Base-by-base conservation (phyloP, 192 early-diverging fungal species). In the Pilaira anomala region DNA sequence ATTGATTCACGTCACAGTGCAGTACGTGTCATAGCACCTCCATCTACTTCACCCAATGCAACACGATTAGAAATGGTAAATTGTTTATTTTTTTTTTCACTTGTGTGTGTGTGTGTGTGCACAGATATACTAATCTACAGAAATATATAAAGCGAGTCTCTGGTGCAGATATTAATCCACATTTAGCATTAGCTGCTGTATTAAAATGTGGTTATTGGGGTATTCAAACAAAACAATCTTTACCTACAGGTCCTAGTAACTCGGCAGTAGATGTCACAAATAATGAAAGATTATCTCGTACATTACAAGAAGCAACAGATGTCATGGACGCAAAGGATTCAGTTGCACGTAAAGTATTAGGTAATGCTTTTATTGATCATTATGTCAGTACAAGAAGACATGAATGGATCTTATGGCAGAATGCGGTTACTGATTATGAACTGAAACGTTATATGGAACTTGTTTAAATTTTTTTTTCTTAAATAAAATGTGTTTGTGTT, bases 121-220 rank as follows among this genome's bases (percentile, higher is more conserved):
- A 55, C 53, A 30, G 53, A 36, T 36, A 33, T 36, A 33, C 53
- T 55, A 55, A 55, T 25, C 48, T 28, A 28, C 5, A 53, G 0
- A 29, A 6, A 5, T 44, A 41, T 52, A 30, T 26, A 19, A 58
- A 76, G 74, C 82, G 91, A 24, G 91, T 93, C 0, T 68, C 84
- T n/a, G 92, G 92, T 13, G 87, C 90, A 28, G 92, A 93, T 72
- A 85, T 88, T 39, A 93, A 92, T 68, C 76, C 88, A 26, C 90
- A 93, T 67, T 60, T 93, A 33, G 86, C 85, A 2, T 81, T 87
- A 56, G 86, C 88, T 36, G 87, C 85, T 18, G 80, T 87, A 54
- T 64, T 92, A 12, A 88, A 83, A 9, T 83, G 83, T 58, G 92
- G 92, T 4, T 73, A 85, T 3, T 83, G 86, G 50, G 92, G 92